phyloP scores from a whole-genome alignment of 2,329 filamentous ascomycete genomes.

The Helotiales sp. region DNA sequence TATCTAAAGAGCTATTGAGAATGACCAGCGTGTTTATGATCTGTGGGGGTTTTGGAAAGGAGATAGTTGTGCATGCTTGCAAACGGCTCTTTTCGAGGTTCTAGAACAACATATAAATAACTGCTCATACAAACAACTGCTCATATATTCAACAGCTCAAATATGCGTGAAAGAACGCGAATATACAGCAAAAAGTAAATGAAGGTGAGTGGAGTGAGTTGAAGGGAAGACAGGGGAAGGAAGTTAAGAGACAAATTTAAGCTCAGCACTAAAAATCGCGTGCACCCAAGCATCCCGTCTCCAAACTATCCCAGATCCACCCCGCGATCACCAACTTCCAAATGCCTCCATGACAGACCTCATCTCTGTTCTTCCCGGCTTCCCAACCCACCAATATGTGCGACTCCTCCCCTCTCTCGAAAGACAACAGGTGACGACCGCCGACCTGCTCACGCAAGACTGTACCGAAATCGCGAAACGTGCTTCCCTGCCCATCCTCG shows the following conservation, averaged over 20 bases:
- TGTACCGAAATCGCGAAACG: slow-evolving; percentile 82
- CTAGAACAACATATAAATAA: too few species aligned
- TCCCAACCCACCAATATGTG: slow-evolving; percentile 71
- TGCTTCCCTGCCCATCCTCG: slow-evolving; percentile 78
- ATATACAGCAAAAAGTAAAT: background rate
- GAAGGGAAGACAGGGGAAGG: background rate
- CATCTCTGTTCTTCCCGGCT: slow-evolving; percentile 78
- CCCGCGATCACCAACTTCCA: slow-evolving; percentile 12
- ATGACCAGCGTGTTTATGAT: too few species aligned
- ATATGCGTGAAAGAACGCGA: too few species aligned
- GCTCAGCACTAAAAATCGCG: slow-evolving; percentile 6
- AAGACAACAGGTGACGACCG: slow-evolving; percentile 74
- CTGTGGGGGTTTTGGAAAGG: too few species aligned
- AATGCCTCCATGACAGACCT: slow-evolving; percentile 78
- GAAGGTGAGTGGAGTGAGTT: background rate
- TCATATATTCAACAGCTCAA: too few species aligned
- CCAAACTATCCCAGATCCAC: slow-evolving; percentile 5
- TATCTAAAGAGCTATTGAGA: too few species aligned
- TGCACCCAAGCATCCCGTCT: background rate
- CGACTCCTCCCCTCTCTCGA: slow-evolving; percentile 82
- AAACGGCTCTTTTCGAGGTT: too few species aligned
- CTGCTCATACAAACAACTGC: too few species aligned
- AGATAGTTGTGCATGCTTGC: too few species aligned
- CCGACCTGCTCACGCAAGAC: slow-evolving; percentile 86
- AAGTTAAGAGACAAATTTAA: background rate